phyloP scores from a whole-genome alignment of 192 early-diverging fungal genomes.

The Podila verticillata region DNA sequence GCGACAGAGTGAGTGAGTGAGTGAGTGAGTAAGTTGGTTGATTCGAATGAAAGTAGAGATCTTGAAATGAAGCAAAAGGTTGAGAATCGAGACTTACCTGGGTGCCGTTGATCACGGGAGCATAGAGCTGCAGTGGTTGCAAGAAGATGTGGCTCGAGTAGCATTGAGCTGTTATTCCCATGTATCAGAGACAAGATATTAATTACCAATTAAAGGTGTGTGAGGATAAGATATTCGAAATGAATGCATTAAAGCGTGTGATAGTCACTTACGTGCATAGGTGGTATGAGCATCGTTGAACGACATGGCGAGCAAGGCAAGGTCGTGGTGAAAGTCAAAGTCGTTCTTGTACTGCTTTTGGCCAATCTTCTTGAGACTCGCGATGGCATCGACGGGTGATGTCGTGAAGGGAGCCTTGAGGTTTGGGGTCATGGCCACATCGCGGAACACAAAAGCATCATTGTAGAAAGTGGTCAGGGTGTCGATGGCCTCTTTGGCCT shows the following conservation, averaged over 20 bases:
- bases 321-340: constrained; percentile 16
- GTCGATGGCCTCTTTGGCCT: neutral
- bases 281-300: constrained; percentile 21
- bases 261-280: constrained; percentile 9
- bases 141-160: constrained; percentile 1
- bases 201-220: neutral
- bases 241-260: too few species aligned
- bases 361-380: constrained; percentile 8
- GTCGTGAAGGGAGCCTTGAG: constrained; percentile 2
- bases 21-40: too few species aligned
- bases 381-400: constrained; percentile 15
- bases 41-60: neutral
- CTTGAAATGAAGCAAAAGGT: too few species aligned
- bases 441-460: constrained; percentile 23
- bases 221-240: too few species aligned
- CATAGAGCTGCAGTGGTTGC: constrained; percentile 17
- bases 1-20: neutral
- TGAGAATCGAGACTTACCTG: neutral
- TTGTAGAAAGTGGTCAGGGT: constrained; percentile 9
- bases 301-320: neutral
- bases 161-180: neutral
- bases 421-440: constrained; percentile 7
- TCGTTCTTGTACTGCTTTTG: neutral
- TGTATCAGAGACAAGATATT: neutral
- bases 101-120: constrained; percentile 16